Evolutionary conservation across 1,284 basidiomycete genomes (phyloP).

Genomic region (Cryptococcus sp.): DNA sequence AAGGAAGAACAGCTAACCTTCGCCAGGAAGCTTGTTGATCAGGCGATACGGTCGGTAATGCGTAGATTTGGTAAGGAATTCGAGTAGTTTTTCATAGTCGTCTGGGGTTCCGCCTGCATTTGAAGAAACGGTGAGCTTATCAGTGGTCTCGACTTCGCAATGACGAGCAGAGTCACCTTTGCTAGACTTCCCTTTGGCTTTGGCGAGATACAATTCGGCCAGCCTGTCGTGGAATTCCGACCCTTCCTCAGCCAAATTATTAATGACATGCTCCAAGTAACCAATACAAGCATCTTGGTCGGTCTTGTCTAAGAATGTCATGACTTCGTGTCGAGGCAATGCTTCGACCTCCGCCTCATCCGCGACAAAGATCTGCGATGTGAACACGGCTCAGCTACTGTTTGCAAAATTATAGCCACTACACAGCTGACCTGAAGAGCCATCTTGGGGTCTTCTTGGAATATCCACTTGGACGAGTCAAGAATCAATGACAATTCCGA

Average conservation of each 20-base stretch:
- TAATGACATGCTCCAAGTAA: conserved; percentile 86
- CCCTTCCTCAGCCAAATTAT: conserved; percentile 68
- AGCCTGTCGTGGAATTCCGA: conserved; percentile 81
- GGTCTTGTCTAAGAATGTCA: conserved; percentile 72
- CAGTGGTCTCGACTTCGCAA: conserved; percentile 55
- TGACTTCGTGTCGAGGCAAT: conserved; percentile 73
- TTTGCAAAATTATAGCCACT: background rate
- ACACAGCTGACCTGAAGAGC: conserved; percentile 67
- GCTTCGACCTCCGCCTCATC: conserved; percentile 75
- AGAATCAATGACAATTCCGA: conserved; percentile 78
- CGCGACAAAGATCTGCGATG: conserved; percentile 83
- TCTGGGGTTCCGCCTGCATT: background rate
- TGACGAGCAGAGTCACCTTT: conserved; percentile 53
- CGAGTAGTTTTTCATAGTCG: conserved; percentile 67
- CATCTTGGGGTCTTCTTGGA: conserved; percentile 68
- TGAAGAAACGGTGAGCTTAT: background rate
- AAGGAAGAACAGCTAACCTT: conserved; percentile 58
- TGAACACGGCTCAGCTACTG: conserved; percentile 1
- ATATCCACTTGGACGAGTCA: conserved; percentile 78
- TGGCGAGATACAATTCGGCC: conserved; percentile 76
- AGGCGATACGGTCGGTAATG: conserved; percentile 77
- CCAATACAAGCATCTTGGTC: conserved; percentile 67
- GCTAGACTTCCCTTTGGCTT: conserved; percentile 60
- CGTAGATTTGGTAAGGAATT: conserved; percentile 71
- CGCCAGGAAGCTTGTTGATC: conserved; percentile 70